These are phyloP conservation scores for Malassezia pachydermatis DNA, from an alignment of 1,284 basidiomycete genomes.

Conservation along the genomic window DNA sequence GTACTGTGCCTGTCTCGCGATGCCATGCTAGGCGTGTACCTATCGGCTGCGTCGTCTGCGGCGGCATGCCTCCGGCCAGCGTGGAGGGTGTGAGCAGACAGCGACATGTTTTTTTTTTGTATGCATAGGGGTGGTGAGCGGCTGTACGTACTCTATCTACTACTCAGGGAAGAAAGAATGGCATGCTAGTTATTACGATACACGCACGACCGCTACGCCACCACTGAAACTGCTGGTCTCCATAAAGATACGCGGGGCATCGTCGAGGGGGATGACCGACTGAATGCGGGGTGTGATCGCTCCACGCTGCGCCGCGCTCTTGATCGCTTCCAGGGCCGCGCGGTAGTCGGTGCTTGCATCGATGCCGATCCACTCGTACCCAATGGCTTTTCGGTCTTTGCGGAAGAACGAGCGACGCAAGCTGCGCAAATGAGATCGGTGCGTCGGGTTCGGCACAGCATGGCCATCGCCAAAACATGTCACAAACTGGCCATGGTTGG, in stretches of 20 bases:
- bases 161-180: not conserved
- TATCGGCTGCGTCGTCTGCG: too few species aligned
- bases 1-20: slow-evolving; percentile 54
- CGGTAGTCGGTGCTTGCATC: slow-evolving; percentile 36
- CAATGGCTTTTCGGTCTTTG: slow-evolving; percentile 49
- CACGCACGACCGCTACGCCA: slow-evolving; percentile 13
- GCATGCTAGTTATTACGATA: slow-evolving; percentile 6
- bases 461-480: slow-evolving; percentile 48
- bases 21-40: slow-evolving; percentile 27
- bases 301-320: slow-evolving; percentile 33
- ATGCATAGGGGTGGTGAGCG: not conserved
- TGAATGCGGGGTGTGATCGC: slow-evolving; percentile 40
- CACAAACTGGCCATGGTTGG: slow-evolving; percentile 46
- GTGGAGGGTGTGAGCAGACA: not conserved
- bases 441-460: slow-evolving; percentile 35
- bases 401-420: slow-evolving; percentile 49
- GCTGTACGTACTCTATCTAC: not conserved
- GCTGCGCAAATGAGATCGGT: slow-evolving; percentile 43
- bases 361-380: slow-evolving; percentile 47
- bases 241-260: slow-evolving; percentile 40
- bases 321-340: slow-evolving; percentile 39
- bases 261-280: slow-evolving; percentile 38
- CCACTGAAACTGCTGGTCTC: not conserved
- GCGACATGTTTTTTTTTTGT: not conserved
- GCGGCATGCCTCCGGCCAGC: too few species aligned